Evolutionary conservation across 768 basidiomycete species (phyloP).

Genomic region (Mycena sanguinolenta): DNA sequence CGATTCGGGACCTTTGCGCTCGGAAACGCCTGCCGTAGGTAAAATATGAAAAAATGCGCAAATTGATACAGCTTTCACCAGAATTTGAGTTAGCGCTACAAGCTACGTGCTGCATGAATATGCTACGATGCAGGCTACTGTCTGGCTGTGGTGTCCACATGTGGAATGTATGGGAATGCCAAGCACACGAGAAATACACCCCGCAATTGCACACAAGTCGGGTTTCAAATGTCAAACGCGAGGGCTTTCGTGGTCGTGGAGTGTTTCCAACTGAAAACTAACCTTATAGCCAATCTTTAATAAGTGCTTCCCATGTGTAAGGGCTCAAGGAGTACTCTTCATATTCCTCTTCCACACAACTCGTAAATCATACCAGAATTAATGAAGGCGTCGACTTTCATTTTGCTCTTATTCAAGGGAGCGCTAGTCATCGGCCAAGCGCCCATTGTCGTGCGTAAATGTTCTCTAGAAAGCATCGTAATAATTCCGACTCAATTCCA

Average conservation of each 20-base stretch:
- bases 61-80: too few species aligned
- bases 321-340: neutral
- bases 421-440: conserved; percentile 1
- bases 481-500: neutral
- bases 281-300: too few species aligned
- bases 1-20: too few species aligned
- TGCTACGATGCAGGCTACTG: too few species aligned
- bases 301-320: too few species aligned
- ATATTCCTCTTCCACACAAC: neutral
- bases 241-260: neutral
- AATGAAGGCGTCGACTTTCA: neutral
- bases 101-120: too few species aligned
- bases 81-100: too few species aligned
- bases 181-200: neutral
- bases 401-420: neutral
- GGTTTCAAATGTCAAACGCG: neutral
- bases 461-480: neutral
- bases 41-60: too few species aligned
- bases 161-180: conserved; percentile 10
- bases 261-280: too few species aligned
- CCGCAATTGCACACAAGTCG: neutral
- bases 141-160: neutral
- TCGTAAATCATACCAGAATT: neutral
- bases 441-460: conserved; percentile 9
- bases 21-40: too few species aligned